Conservation (phyloP, 345 rosid genomes). For the Citrus sp. region DNA sequence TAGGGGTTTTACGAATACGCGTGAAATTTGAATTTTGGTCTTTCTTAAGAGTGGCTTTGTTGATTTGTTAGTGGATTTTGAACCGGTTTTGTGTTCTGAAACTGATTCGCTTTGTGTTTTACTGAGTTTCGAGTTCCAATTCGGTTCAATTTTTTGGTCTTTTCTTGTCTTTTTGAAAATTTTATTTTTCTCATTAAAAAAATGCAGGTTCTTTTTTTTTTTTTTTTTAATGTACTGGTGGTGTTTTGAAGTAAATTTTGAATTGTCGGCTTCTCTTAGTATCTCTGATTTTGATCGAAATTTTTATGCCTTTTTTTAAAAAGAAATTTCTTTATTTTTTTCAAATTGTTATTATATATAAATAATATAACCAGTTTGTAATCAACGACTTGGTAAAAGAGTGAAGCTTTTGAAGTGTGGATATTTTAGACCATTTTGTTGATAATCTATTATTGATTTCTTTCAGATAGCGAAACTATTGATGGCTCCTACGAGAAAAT, state of each 20-base stretch:
- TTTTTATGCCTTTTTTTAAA: background rate
- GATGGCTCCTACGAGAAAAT: slow-evolving; percentile 82
- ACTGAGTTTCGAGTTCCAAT: slow-evolving; percentile 14
- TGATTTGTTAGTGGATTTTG: slow-evolving; percentile 10
- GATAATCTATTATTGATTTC: slow-evolving; percentile 6
- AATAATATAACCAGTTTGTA: background rate
- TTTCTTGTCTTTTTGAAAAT: background rate
- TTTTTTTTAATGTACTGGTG: background rate
- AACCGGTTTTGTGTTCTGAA: slow-evolving; percentile 2
- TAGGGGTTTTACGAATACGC: background rate
- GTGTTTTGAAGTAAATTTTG: background rate
- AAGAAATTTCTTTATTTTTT: background rate
- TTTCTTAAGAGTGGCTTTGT: background rate
- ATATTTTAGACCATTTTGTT: background rate
- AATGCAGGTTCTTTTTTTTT: background rate
- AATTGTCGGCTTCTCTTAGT: slow-evolving; percentile 12
- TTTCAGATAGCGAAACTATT: slow-evolving; percentile 26
- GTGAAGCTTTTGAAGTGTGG: background rate
- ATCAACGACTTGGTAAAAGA: background rate
- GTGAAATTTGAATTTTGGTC: slow-evolving; percentile 2
- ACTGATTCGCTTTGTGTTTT: background rate
- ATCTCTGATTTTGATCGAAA: background rate
- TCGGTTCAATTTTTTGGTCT: background rate
- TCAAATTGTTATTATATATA: background rate
- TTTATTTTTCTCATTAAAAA: background rate